These are phyloP conservation scores for Beauveria bassiana DNA, from an alignment of 2,329 filamentous ascomycete species.

Conservation along the genomic window DNA sequence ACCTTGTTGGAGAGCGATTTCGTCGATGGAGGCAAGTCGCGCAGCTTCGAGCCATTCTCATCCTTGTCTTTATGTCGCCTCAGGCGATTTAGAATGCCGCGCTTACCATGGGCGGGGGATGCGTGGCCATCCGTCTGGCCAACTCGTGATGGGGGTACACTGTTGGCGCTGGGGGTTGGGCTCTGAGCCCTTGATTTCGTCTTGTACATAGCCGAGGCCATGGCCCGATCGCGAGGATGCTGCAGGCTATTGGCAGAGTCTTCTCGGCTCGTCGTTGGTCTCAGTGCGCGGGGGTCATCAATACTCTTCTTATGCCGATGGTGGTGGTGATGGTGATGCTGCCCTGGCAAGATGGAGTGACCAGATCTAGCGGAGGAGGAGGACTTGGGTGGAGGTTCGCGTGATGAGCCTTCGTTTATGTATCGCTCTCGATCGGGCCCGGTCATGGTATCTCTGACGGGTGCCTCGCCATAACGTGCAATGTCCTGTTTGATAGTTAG, in stretches of 20 bases:
- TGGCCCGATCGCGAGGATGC: constrained; percentile 44
- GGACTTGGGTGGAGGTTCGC: constrained; percentile 48
- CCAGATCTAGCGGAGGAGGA: constrained; percentile 55
- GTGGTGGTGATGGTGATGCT: constrained; percentile 40
- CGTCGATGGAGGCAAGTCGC: constrained; percentile 43
- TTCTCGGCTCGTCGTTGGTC: constrained; percentile 69
- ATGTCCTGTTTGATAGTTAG: constrained; percentile 50
- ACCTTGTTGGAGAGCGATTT: constrained; percentile 44
- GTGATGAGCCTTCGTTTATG: constrained; percentile 38
- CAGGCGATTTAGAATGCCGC: constrained; percentile 42
- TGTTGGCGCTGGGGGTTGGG: constrained; percentile 70
- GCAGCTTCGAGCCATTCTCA: constrained; percentile 31
- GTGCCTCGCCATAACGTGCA: constrained; percentile 68
- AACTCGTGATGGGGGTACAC: constrained; percentile 45
- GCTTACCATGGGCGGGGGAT: constrained; percentile 49
- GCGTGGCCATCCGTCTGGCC: constrained; percentile 45
- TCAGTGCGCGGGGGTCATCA: constrained; percentile 56
- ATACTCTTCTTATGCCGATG: constrained; percentile 60
- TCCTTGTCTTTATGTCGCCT: constrained; percentile 49
- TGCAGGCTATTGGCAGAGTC: constrained; percentile 51
- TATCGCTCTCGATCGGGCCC: constrained; percentile 65
- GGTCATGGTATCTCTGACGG: constrained; percentile 61
- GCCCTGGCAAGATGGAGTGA: constrained; percentile 38
- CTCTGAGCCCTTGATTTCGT: constrained; percentile 61
- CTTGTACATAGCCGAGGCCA: constrained; percentile 37